Evolutionary conservation across 2,329 filamentous ascomycete species (phyloP), one percentile per base, ranked within the genome.

Genomic region (Arachnopeziza araneosa): DNA sequence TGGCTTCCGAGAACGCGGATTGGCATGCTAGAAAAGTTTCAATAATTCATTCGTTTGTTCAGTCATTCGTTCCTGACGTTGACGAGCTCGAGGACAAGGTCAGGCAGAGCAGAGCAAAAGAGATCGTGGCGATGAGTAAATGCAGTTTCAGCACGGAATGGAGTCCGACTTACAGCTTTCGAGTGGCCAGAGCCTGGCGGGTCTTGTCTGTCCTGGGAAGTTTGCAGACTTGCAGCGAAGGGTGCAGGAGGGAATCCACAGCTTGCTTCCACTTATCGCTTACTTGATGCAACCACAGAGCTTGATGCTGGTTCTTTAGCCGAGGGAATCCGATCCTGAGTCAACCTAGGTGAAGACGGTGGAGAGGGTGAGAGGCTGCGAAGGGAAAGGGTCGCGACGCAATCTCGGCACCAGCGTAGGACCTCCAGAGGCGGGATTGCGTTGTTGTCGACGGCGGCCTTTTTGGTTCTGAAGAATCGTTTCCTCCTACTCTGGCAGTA

Each of bases 11-110:
- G 56, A 53, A 59, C 36, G 51, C 55, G 57, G 58, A 58, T 57
- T 65, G 60, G 64, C 68, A 70, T 71, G 64, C 68, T 70, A 68
- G 49, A 56, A 55, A 61, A 50, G 48, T 54, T 53, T 69, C 62
- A 68, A 64, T 55, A 64, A 58, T 64, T 12, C 36, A 44, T 44
- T 44, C 36, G 36, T 44, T 44, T 12, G 17, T 14, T 44, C 36
- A 44, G 36, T 55, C 57, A 67, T 64, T 65, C 63, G 58, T 62
- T 61, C 62, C 52, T 58, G 57, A 57, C 24, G 57, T 59, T 49
- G 58, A 57, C 52, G 52, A 30, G 36, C 36, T 44, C 12, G 17
- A 44, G 17, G 36, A 44, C 36, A 44, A 44, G 36, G 36, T 19
- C 10, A 44, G 36, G 36, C 36, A 44, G 26, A 44, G 36, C 36